Percentiles rank a stretch among this genome's conserved stretches.
Evolutionary conservation across 345 rosid genomes (phyloP).

Genomic region (Moringa oleifera): DNA sequence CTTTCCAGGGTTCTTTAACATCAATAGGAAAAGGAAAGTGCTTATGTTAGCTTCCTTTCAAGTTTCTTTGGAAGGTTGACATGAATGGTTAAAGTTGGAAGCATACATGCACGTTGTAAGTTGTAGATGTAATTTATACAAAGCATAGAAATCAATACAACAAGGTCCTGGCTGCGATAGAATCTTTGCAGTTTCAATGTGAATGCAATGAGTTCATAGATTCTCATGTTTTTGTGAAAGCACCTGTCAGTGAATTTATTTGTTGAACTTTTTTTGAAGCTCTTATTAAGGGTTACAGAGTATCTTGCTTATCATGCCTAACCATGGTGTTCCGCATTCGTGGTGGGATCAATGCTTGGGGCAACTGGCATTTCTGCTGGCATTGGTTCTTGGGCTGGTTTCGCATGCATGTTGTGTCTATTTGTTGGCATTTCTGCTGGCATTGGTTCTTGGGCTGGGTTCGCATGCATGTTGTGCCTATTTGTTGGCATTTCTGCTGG

Average conservation of each 20-base stretch:
- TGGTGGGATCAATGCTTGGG: no score
- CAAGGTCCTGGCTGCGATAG: slow-evolving; percentile 6
- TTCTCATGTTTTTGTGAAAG: background rate
- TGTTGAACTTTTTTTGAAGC: background rate
- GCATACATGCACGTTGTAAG: background rate
- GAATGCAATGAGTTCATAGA: background rate
- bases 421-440: no score
- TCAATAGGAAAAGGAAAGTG: background rate
- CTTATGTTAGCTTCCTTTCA: background rate
- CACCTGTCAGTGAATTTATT: background rate
- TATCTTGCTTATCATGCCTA: no score
- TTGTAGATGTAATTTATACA: background rate
- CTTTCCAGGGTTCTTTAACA: background rate
- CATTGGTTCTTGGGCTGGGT: no score
- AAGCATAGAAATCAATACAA: slow-evolving; percentile 13
- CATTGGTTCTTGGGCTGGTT: background rate
- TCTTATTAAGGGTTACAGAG: background rate
- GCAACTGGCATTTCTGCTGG: background rate
- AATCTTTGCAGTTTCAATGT: background rate
- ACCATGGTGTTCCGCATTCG: no score
- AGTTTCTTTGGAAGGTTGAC: background rate
- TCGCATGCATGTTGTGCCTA: no score
- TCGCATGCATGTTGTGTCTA: no score
- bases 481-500: no score
- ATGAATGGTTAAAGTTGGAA: background rate